Evolutionary conservation across 305 asterid species (phyloP).

Genomic region (Fraxinus platypoda): DNA sequence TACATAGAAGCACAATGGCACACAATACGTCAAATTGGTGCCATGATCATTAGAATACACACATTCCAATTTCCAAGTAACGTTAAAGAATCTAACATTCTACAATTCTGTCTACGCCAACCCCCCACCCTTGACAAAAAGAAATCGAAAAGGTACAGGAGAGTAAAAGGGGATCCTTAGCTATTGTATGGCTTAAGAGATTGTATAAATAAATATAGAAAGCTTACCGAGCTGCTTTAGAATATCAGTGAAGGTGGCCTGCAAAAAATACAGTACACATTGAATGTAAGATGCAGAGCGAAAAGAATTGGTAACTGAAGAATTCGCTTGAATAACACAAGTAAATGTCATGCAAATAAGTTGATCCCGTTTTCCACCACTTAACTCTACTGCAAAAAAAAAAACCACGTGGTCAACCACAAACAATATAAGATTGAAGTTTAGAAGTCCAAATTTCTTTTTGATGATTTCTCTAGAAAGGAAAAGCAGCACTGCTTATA

Average conservation of each 20-base stretch:
- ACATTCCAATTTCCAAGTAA: background rate
- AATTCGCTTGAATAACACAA: background rate
- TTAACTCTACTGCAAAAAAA: background rate
- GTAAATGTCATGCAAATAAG: background rate
- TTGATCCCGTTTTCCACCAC: background rate
- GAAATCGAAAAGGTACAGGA: background rate
- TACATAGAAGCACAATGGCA: background rate
- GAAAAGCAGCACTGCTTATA: background rate
- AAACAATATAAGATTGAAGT: background rate
- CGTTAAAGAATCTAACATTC: background rate
- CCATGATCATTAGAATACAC: background rate
- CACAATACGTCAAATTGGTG: background rate
- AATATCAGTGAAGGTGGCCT: slow-evolving; percentile 57
- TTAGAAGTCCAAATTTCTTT: background rate
- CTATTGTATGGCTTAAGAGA: background rate
- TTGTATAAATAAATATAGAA: background rate
- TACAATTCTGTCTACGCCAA: background rate
- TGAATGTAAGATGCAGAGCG: background rate
- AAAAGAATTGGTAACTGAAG: background rate
- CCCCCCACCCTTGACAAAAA: background rate
- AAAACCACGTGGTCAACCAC: background rate
- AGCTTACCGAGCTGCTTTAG: slow-evolving; percentile 47
- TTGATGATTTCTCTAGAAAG: background rate
- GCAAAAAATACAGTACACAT: slow-evolving; percentile 17
- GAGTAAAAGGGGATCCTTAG: background rate